Evolutionary conservation across 768 basidiomycete genomes (phyloP).

Genomic region (Leucosporidium creatinivorum): DNA sequence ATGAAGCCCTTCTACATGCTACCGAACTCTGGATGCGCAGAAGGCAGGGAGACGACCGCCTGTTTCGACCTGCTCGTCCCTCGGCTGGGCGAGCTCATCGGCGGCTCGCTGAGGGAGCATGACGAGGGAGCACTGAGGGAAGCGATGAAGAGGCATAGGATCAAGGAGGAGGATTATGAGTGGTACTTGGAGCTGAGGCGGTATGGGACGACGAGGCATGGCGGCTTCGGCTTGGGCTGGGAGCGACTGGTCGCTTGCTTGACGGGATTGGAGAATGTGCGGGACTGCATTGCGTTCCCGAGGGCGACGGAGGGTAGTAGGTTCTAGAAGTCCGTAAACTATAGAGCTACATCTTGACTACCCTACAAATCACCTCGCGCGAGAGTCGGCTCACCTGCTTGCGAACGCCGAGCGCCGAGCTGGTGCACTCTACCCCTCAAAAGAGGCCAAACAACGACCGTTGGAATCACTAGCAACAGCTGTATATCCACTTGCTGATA

Average conservation of each 20-base stretch:
- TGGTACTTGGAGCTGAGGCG: slow-evolving; percentile 73
- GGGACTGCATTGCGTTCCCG: slow-evolving; percentile 87
- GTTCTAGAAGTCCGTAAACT: slow-evolving; percentile 6
- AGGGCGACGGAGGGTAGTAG: slow-evolving; percentile 43
- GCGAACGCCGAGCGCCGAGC: too few species aligned
- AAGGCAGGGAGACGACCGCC: slow-evolving; percentile 55
- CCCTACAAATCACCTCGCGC: too few species aligned
- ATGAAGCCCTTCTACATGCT: slow-evolving; percentile 98
- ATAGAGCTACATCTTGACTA: too few species aligned
- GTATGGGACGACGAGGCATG: slow-evolving; percentile 83
- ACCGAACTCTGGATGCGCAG: slow-evolving; percentile 11
- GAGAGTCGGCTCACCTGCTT: too few species aligned
- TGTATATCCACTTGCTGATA: too few species aligned
- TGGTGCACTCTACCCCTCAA: too few species aligned
- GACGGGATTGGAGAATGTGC: slow-evolving; percentile 77
- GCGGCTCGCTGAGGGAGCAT: slow-evolving; percentile 82
- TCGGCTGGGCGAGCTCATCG: slow-evolving; percentile 75
- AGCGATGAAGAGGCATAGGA: slow-evolving; percentile 50
- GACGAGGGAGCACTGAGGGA: slow-evolving; percentile 51
- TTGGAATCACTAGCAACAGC: too few species aligned
- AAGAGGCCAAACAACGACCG: too few species aligned
- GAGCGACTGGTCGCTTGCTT: slow-evolving; percentile 84
- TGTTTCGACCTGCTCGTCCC: slow-evolving; percentile 95
- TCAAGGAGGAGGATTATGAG: slow-evolving; percentile 45
- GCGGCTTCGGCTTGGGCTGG: slow-evolving; percentile 93